Percentiles rank a stretch among this genome's conserved stretches.
These are phyloP conservation scores for Sporothrix brasiliensis DNA, from an alignment of 2,329 filamentous ascomycete genomes.

Conservation along the genomic window DNA sequence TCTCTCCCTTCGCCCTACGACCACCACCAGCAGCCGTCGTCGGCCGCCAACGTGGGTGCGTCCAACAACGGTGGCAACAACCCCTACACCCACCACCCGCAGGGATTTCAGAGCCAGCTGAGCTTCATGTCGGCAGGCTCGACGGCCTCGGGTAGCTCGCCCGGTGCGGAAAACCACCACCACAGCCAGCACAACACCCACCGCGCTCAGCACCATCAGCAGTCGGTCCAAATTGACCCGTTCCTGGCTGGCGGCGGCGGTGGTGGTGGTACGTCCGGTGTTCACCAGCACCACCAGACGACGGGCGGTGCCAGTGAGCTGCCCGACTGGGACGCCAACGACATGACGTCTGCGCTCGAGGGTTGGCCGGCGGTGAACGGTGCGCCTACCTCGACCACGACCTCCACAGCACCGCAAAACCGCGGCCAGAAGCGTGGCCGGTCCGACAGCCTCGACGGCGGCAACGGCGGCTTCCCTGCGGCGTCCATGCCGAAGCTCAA, in stretches of 20 bases:
- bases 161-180: constrained; percentile 41
- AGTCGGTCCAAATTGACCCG: constrained; percentile 34
- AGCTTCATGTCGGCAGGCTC: constrained; percentile 46
- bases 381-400: constrained; percentile 28
- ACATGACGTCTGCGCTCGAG: constrained; percentile 36
- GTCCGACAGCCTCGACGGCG: constrained; percentile 41
- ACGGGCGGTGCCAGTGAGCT: constrained; percentile 32
- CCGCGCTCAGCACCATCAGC: constrained; percentile 33
- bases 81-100: constrained; percentile 33
- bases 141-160: constrained; percentile 32
- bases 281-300: constrained; percentile 14
- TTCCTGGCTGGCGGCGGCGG: constrained; percentile 39
- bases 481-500: constrained; percentile 35
- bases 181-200: constrained; percentile 31
- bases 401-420: constrained; percentile 25
- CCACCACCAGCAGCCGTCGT: constrained; percentile 30
- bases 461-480: constrained; percentile 35
- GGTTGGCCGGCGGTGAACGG: constrained; percentile 30
- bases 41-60: neutral
- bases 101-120: constrained; percentile 42
- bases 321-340: constrained; percentile 36
- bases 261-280: constrained; percentile 14
- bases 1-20: constrained; percentile 52
- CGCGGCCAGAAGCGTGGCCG: constrained; percentile 43
- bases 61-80: constrained; percentile 20